Base-by-base conservation (phyloP, 805 yeast genomes). In the Metschnikowia similis region DNA sequence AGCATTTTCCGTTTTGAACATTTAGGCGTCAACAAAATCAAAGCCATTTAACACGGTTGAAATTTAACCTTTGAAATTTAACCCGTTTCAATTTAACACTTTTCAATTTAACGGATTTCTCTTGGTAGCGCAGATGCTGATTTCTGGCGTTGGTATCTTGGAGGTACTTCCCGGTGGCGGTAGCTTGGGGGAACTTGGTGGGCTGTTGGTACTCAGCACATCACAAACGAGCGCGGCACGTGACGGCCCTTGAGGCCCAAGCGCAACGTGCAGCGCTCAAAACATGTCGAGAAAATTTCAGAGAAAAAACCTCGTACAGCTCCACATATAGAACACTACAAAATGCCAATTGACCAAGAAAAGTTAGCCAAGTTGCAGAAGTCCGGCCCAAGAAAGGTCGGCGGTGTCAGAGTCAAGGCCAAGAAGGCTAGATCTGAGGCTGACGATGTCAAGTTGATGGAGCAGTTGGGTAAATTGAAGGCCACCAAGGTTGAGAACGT, bases 311-410 rank as follows among this genome's bases (percentile, higher is more conserved):
- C 39, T 35, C 46, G 31, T 43, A 35, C 34, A 29, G 41, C 41
- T 11, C 48, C 48, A 35, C 21, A 16, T 45, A 28, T 36, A 45
- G 28, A 45, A 43, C 45, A 51, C 39, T 35, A 35, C 35, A 37
- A 52, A 50, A 87, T 87, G 95, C 91, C 91, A 73, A 79, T 87
- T 72, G 96, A 90, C 76, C 96, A 91, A 78, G 96, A 86, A 74
- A 89, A 89, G 77, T 78, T 87, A 77, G 96, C 96, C 65, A 89
- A 87, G 77, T 82, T 91, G 72, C 95, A 89, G 72, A 88, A 87
- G 74, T 80, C 86, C 61, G 81, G 87, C 66, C 81, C 87, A 73
- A 78, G 81, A 76, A 85, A 81, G 78, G 91, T 94, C 54, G 78
- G 77, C 62, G 87, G 87, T 66, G 85, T 91, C 71, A 90, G 99